Base-by-base conservation (phyloP, 306 rosid genomes). In the Argentina anserina region DNA sequence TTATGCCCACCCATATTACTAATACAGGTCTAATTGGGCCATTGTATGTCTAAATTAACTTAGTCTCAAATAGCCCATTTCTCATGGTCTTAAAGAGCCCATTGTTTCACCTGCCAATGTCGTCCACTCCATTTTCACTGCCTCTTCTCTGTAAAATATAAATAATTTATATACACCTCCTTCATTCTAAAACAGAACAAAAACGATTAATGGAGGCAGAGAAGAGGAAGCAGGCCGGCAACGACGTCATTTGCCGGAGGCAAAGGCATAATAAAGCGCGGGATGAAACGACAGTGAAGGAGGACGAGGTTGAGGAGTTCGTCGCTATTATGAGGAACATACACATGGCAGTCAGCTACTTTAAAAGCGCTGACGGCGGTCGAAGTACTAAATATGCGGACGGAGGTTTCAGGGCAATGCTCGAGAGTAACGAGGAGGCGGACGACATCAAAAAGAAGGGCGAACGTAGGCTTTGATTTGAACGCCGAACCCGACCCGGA, bases 261-360 rank as follows among this genome's bases (percentile, higher is more conserved):
- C 79, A 23, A 25, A 83, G 81, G 72, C 82, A 29, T 25, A 83
- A 76, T 67, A 81, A 67, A 65, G 77, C 25, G 20, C 67, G 82
- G 4, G 72, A 77, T 26, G 75, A 9, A 29, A 43, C 21, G 46
- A 47, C 50, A 8, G 85, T 61, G 31, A 67, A 66, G 6, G 86
- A 86, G 31, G 82, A 81, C 7, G 90, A 81, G 75, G 82, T 83
- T 13, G 87, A 86, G 56, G 86, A 86, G 77, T 86, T 86, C 74
- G 78, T 37, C 25, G 76, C 84, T 26, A 81, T 86, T 43, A 72
- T 86, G 56, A 70, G 75, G 42, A 78, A 82, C 42, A 78, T 86
- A 1, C 74, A 76, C 66, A 33, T 31, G 49, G 80, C 81, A 9
- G 71, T 67, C 18, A 76, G 14, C 26, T 64, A 78, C 72, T 83